Percentiles rank a stretch among this genome's conserved stretches.
Conservation (phyloP, 148 eudicot genomes). For the Drosera capensis region DNA sequence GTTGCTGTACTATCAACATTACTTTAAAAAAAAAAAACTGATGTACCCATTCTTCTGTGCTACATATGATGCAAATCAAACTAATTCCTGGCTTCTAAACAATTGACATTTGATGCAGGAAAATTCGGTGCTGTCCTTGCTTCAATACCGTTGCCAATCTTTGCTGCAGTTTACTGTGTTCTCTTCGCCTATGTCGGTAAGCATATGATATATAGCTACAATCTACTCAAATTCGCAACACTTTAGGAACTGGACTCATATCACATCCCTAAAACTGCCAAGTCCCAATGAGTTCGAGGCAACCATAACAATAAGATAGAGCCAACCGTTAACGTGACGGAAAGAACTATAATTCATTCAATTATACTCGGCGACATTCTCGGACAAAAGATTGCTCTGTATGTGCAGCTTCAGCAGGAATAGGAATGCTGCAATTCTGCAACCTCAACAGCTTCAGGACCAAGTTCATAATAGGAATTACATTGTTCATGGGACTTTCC, state of each 20-base stretch:
- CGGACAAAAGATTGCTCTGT: too few species aligned
- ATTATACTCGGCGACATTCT: too few species aligned
- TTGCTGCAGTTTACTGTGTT: slow-evolving; percentile 77
- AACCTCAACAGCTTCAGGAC: slow-evolving; percentile 86
- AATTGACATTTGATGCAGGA: slow-evolving; percentile 21
- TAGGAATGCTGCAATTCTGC: slow-evolving; percentile 78
- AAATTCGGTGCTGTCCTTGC: slow-evolving; percentile 85
- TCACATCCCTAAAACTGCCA: not conserved
- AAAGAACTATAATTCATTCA: too few species aligned
- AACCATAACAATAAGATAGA: too few species aligned
- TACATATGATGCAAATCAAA: too few species aligned
- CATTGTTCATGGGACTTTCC: slow-evolving; percentile 85
- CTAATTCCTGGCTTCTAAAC: not conserved
- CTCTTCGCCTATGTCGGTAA: slow-evolving; percentile 73
- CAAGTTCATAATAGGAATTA: slow-evolving; percentile 65
- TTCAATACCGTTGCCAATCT: slow-evolving; percentile 74
- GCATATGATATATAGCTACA: too few species aligned
- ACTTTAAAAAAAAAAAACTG: not conserved
- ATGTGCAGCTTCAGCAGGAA: slow-evolving; percentile 70
- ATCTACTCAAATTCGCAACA: too few species aligned
- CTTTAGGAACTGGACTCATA: too few species aligned
- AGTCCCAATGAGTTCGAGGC: too few species aligned
- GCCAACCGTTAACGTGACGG: too few species aligned
- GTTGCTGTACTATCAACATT: not conserved
- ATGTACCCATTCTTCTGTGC: too few species aligned